These are phyloP conservation scores for Phoma herbarum DNA, from an alignment of 2,329 filamentous ascomycete species.

Conservation along the genomic window DNA sequence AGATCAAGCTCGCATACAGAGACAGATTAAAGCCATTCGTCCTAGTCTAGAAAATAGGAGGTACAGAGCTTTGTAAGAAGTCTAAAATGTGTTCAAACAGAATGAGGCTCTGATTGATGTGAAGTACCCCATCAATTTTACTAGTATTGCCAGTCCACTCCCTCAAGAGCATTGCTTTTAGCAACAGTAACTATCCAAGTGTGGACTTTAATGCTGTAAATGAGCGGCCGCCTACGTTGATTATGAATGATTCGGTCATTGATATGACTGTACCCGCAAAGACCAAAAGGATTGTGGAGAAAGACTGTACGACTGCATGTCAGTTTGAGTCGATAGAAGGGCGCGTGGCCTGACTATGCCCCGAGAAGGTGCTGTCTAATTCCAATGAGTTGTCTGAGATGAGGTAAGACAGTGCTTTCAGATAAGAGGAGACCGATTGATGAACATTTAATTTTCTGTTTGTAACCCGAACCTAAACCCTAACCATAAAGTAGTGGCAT, in stretches of 20 bases:
- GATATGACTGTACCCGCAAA: slow-evolving; percentile 1
- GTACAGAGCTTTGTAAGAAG: slow-evolving; percentile 14
- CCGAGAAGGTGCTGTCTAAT: neutral
- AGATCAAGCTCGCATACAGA: slow-evolving; percentile 16
- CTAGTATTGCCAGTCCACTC: slow-evolving; percentile 9
- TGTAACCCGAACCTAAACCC: too few relatives aligned
- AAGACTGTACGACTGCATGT: neutral
- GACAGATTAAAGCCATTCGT: slow-evolving; percentile 16
- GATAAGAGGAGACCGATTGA: neutral
- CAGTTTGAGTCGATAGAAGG: neutral
- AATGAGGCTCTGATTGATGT: slow-evolving; percentile 11
- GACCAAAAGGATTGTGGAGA: slow-evolving; percentile 6
- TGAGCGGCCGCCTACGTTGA: slow-evolving; percentile 11
- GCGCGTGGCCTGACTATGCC: neutral
- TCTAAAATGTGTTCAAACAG: slow-evolving; percentile 18
- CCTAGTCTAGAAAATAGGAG: slow-evolving; percentile 16
- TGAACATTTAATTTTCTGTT: neutral
- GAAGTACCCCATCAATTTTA: slow-evolving; percentile 10
- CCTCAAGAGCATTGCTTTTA: slow-evolving; percentile 7
- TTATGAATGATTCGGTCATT: slow-evolving; percentile 11
- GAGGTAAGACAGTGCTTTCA: neutral
- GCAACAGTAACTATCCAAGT: slow-evolving; percentile 12
- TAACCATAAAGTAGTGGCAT: too few relatives aligned
- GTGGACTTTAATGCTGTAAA: slow-evolving; percentile 17
- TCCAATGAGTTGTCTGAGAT: neutral